phyloP scores from a whole-genome alignment of 1,284 basidiomycete species.

The Exobasidium rhododendri region DNA sequence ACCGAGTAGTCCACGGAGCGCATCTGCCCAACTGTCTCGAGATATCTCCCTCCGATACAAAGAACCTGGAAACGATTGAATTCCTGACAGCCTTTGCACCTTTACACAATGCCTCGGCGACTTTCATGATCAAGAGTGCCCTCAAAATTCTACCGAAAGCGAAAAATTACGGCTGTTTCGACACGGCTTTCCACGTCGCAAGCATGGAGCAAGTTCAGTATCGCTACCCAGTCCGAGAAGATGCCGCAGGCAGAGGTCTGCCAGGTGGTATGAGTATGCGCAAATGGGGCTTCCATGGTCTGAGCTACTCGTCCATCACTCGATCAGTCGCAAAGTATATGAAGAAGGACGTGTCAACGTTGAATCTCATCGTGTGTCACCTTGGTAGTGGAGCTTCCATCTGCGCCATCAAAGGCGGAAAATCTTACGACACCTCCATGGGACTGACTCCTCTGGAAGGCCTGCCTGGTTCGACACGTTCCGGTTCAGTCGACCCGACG shows the following conservation, averaged over 20 bases:
- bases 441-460: slow-evolving; percentile 28
- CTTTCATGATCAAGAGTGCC: slow-evolving; percentile 18
- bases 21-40: slow-evolving; percentile 14
- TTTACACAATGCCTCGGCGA: slow-evolving; percentile 23
- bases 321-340: slow-evolving; percentile 4
- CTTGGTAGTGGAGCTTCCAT: slow-evolving; percentile 21
- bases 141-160: slow-evolving; percentile 14
- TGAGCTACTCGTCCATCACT: slow-evolving; percentile 20
- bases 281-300: slow-evolving; percentile 26
- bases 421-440: slow-evolving; percentile 25
- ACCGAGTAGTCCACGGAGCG: slow-evolving; percentile 28
- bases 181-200: slow-evolving; percentile 22
- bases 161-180: slow-evolving; percentile 19
- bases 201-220: slow-evolving; percentile 12
- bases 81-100: slow-evolving; percentile 21
- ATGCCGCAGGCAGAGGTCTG: slow-evolving; percentile 9
- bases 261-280: slow-evolving; percentile 23
- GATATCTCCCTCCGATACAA: slow-evolving; percentile 12
- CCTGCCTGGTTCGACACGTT: slow-evolving; percentile 22
- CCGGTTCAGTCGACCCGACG: slow-evolving; percentile 23
- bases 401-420: slow-evolving; percentile 20
- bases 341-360: neutral
- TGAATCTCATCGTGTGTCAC: slow-evolving; percentile 26
- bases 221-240: slow-evolving; percentile 16
- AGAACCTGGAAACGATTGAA: slow-evolving; percentile 17